Evolutionary conservation across 495 filamentous ascomycete species (phyloP).

Genomic region (Hypoxylon trugodes): DNA sequence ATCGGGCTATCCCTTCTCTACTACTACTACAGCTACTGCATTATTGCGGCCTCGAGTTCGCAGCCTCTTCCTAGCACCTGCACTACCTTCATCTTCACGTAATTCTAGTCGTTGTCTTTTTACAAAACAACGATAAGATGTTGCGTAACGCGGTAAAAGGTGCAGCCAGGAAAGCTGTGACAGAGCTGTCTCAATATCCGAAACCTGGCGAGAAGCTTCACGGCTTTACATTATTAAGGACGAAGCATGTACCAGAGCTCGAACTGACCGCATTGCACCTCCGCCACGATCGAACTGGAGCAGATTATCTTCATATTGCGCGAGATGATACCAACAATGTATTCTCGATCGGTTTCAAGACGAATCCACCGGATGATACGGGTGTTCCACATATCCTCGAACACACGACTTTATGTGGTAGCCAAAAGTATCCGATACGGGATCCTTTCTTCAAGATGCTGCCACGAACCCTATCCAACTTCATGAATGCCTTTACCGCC

Average conservation of each 20-base stretch:
- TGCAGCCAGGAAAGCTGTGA: constrained; percentile 70
- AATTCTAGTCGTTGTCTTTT: background rate
- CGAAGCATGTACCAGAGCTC: constrained; percentile 91
- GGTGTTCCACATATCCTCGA: constrained; percentile 97
- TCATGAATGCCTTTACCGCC: constrained; percentile 98
- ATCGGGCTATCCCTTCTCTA: background rate
- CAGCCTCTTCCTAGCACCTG: background rate
- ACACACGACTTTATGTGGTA: constrained; percentile 97
- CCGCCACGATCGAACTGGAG: constrained; percentile 90
- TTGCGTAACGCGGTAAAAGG: constrained; percentile 58
- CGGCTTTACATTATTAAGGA: constrained; percentile 88
- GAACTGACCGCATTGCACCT: constrained; percentile 90
- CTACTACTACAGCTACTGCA: too few relatives aligned
- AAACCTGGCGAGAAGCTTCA: constrained; percentile 84
- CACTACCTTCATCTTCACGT: constrained; percentile 5
- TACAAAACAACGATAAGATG: constrained; percentile 50
- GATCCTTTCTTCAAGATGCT: constrained; percentile 99
- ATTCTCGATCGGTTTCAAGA: constrained; percentile 98
- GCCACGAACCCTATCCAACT: constrained; percentile 94
- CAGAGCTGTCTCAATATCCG: constrained; percentile 74
- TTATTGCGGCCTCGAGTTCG: background rate
- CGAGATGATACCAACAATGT: constrained; percentile 98
- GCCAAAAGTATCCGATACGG: constrained; percentile 95
- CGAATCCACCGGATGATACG: constrained; percentile 94
- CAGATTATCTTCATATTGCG: constrained; percentile 94